Evolutionary conservation across 257 asterid species (phyloP), one percentile per base, ranked within the genome.

Genomic region (Dorcoceras hygrometricum): DNA sequence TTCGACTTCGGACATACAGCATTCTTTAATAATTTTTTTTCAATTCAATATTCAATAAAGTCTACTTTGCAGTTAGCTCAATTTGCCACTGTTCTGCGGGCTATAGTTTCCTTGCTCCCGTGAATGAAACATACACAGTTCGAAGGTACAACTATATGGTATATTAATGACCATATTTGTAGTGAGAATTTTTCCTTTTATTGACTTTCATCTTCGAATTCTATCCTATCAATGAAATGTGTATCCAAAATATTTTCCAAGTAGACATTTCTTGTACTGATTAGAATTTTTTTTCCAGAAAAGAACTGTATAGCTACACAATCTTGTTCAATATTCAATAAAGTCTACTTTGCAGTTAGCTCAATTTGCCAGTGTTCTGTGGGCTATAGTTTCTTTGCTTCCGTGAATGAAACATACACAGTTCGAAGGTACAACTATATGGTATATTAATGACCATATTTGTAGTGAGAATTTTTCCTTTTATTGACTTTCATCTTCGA

Each of bases 231-330:
- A 58, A 58, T 8, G 63, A 31, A 16, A 58, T 46, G 54, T 14
- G 22, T 16, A 46, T 46, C 54, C 22, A 1, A 20, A 1, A 46
- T 46, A 46, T 16, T 14, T 18, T 46, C 22, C 4, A 1, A 46
- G 0, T 3, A 46, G 4, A 5, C 22, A 46, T 5, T 46, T 46
- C 22, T 14, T 46, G 9, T 1, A 16, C 20, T 46, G 54, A 46
- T 46, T 16, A 46, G 22, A n/a, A n/a, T n/a, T n/a, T n/a, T 46
- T 51, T 16, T 65, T 60, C 60, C 58, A 65, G 56, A 62, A 68
- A 48, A 54, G 59, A 53, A 73, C 53, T 77, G 79, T 75, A 72
- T 26, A 77, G 81, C 50, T 51, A 25, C 39, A 59, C 18, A 25
- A n/a, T 26, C 43, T 2, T 63, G 69, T 70, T 57, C 48, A 68